Conservation (phyloP, 305 asterid species). For the Ilex paraguariensis region DNA sequence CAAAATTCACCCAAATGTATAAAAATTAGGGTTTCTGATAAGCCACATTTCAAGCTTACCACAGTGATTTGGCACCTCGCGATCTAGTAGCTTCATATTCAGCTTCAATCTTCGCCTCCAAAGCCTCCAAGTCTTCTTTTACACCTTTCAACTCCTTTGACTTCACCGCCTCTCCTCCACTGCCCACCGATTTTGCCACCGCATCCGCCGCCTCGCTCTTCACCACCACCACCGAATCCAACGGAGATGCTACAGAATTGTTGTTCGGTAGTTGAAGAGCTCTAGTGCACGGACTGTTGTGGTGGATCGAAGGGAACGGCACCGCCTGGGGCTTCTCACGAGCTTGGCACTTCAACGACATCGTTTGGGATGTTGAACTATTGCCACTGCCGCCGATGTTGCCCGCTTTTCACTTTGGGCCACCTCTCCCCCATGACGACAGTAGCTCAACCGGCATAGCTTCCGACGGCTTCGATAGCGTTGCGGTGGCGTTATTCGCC, state of each 20-base stretch:
- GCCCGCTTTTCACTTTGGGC: constrained; percentile 72
- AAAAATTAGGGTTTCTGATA: no score
- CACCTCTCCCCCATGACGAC: no score
- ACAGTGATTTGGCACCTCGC: no score
- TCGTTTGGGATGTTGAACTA: constrained; percentile 45
- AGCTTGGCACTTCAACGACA: constrained; percentile 78
- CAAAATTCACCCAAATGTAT: no score
- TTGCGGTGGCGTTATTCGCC: constrained; percentile 38
- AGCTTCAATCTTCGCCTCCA: no score
- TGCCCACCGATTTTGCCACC: constrained; percentile 4
- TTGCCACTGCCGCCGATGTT: constrained; percentile 49
- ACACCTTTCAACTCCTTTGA: constrained; percentile 37
- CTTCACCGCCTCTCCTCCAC: constrained; percentile 31
- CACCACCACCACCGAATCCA: constrained; percentile 12
- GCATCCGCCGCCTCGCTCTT: constrained; percentile 8
- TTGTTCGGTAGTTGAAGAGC: constrained; percentile 79
- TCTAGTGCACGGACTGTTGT: constrained; percentile 89
- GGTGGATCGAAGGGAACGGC: constrained; percentile 77
- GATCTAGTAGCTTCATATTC: no score
- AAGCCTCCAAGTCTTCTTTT: constrained; percentile 66
- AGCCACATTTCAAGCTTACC: no score
- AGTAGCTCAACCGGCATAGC: constrained; percentile 43
- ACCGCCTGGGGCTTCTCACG: constrained; percentile 66
- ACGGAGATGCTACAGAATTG: constrained; percentile 17
- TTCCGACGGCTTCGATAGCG: constrained; percentile 22